Conservation (phyloP, 768 basidiomycete species). For the Serendipita sp. region DNA sequence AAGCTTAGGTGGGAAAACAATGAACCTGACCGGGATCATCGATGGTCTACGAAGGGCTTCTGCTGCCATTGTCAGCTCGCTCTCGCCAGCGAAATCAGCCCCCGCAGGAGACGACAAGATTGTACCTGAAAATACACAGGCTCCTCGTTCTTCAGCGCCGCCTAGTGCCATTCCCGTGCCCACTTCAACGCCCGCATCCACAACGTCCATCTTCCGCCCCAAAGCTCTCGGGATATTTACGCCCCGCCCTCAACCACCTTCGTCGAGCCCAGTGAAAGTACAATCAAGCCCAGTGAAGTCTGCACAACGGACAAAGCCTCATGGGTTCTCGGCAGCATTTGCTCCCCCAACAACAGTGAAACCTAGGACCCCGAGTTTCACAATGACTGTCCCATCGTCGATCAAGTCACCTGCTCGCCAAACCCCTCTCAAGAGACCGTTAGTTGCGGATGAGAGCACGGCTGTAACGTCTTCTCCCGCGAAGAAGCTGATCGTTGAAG, state of each 20-base stretch:
- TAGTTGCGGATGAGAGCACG: not conserved
- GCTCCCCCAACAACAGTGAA: not conserved
- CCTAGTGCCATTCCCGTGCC: not conserved
- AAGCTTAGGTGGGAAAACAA: not conserved
- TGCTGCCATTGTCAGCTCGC: not conserved
- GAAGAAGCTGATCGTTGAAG: not conserved
- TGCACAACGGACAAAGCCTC: not conserved
- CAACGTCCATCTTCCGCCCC: not conserved
- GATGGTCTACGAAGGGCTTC: not conserved
- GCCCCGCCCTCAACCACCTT: not conserved
- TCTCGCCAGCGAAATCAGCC: not conserved
- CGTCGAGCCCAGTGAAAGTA: not conserved
- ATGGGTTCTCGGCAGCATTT: conserved; percentile 1
- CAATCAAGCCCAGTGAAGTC: not conserved
- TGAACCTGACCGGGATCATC: not conserved
- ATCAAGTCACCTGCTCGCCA: not conserved
- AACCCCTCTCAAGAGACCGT: not conserved
- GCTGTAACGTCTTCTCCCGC: not conserved
- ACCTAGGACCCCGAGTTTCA: not conserved
- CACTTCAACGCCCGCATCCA: not conserved
- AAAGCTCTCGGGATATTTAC: not conserved
- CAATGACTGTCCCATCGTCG: not conserved
- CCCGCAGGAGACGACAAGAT: not conserved
- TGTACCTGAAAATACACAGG: not conserved
- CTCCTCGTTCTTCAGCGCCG: not conserved